These are phyloP conservation scores for Musa beccarii DNA, from an alignment of 176 grass and related monocot genomes.

Conservation along the genomic window DNA sequence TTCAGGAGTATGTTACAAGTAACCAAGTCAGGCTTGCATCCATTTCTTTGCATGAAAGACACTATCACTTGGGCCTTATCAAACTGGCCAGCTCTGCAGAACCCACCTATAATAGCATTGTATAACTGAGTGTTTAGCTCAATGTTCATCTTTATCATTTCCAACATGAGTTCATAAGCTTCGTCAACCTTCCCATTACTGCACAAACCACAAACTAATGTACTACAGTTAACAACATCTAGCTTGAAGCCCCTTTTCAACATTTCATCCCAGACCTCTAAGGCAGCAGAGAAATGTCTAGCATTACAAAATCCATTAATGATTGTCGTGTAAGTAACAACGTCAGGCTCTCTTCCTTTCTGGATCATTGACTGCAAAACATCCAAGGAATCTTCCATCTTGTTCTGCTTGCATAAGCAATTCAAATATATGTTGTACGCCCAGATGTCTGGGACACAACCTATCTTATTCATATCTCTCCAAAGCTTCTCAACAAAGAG, in stretches of 20 bases:
- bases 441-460: conserved; percentile 58
- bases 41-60: conserved; percentile 52
- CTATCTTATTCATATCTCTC: conserved; percentile 52
- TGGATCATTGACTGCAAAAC: conserved; percentile 39
- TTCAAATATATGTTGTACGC: conserved; percentile 71
- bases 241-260: conserved; percentile 32
- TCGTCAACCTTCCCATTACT: conserved; percentile 40
- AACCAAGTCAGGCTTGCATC: conserved; percentile 36
- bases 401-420: conserved; percentile 43
- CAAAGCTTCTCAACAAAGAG: conserved; percentile 46
- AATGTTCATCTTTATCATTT: conserved; percentile 53
- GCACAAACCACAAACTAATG: conserved; percentile 57
- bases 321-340: conserved; percentile 53
- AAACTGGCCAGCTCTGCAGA: conserved; percentile 41
- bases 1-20: conserved; percentile 49
- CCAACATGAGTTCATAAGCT: conserved; percentile 48
- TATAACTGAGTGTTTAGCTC: conserved; percentile 47
- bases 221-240: conserved; percentile 43
- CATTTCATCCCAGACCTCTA: conserved; percentile 61
- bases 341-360: conserved; percentile 41
- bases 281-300: conserved; percentile 36
- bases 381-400: conserved; percentile 47
- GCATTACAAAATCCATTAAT: conserved; percentile 41
- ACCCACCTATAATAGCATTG: conserved; percentile 62
- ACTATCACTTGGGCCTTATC: conserved; percentile 46